Evolutionary conservation across 2,329 filamentous ascomycete species (phyloP).

Genomic region (Alternaria panax): DNA sequence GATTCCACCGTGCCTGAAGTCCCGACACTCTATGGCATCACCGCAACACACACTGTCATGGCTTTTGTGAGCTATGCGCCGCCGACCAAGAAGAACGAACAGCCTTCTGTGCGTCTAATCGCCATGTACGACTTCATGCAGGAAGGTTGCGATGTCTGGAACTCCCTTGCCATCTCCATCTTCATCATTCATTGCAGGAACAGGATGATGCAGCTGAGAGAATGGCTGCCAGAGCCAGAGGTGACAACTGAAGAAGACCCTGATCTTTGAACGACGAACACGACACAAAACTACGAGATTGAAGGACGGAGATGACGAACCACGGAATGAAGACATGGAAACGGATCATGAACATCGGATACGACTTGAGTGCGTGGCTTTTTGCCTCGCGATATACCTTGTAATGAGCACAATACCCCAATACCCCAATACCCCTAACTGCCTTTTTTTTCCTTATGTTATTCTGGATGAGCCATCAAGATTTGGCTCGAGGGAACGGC

Average conservation of each 20-base stretch:
- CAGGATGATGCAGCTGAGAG: slow-evolving; percentile 56
- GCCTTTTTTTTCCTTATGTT: slow-evolving; percentile 11
- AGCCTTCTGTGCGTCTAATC: slow-evolving; percentile 51
- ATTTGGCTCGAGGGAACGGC: neutral
- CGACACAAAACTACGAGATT: neutral
- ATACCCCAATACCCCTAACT: slow-evolving; percentile 1
- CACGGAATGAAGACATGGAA: slow-evolving; percentile 5
- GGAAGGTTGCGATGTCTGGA: slow-evolving; percentile 66
- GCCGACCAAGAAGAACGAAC: slow-evolving; percentile 35
- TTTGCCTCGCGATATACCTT: slow-evolving; percentile 29
- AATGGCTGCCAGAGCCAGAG: slow-evolving; percentile 39
- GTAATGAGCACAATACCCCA: slow-evolving; percentile 20
- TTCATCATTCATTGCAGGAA: slow-evolving; percentile 62
- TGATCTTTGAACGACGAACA: slow-evolving; percentile 32
- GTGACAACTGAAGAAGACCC: slow-evolving; percentile 33
- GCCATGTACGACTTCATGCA: slow-evolving; percentile 63
- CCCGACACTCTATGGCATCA: slow-evolving; percentile 63
- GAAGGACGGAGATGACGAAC: neutral
- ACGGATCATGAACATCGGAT: slow-evolving; percentile 7
- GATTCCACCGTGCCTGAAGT: slow-evolving; percentile 25
- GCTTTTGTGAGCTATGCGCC: slow-evolving; percentile 60
- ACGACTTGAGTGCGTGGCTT: slow-evolving; percentile 14
- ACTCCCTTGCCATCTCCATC: slow-evolving; percentile 64
- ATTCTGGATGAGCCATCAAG: neutral
- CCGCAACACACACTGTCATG: slow-evolving; percentile 62